Conservation (phyloP, 2,329 filamentous ascomycete genomes). For the Hymenoscyphus salicellus region DNA sequence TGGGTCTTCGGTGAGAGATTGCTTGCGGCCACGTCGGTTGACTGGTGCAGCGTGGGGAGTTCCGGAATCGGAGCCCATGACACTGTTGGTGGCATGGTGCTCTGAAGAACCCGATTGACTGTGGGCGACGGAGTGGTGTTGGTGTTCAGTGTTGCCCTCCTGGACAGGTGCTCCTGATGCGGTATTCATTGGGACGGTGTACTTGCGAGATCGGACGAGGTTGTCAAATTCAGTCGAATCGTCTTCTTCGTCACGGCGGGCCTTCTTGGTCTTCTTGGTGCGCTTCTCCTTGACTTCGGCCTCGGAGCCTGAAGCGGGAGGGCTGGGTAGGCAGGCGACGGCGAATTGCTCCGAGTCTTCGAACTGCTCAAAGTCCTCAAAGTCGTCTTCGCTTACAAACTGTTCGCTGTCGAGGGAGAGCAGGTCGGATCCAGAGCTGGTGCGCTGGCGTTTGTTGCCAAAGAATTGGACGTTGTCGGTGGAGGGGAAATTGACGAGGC, state of each 20-base stretch:
- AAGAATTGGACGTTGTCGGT: slow-evolving; percentile 58
- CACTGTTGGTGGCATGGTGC: slow-evolving; percentile 41
- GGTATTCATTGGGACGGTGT: slow-evolving; percentile 36
- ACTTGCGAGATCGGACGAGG: slow-evolving; percentile 36
- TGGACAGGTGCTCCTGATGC: slow-evolving; percentile 31
- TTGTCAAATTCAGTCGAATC: slow-evolving; percentile 38
- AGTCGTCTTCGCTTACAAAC: slow-evolving; percentile 72
- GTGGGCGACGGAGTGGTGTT: slow-evolving; percentile 37
- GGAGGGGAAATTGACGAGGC: slow-evolving; percentile 66
- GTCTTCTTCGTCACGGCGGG: slow-evolving; percentile 30
- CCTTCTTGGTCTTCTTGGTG: slow-evolving; percentile 54
- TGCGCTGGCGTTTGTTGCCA: slow-evolving; percentile 63
- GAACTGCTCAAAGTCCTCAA: slow-evolving; percentile 73
- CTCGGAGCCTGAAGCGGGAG: slow-evolving; percentile 52
- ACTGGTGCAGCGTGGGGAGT: slow-evolving; percentile 52
- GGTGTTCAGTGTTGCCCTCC: slow-evolving; percentile 29
- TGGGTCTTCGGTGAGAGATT: slow-evolving; percentile 94
- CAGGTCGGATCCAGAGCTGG: slow-evolving; percentile 64
- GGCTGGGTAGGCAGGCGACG: slow-evolving; percentile 61
- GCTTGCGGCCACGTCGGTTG: slow-evolving; percentile 94
- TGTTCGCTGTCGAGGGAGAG: slow-evolving; percentile 71
- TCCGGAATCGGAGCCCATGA: slow-evolving; percentile 39
- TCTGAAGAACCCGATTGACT: slow-evolving; percentile 43
- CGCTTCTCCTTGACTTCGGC: slow-evolving; percentile 55
- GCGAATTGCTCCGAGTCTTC: slow-evolving; percentile 64